phyloP scores from a whole-genome alignment of 202 grass and related monocot genomes.

The Musa balbisiana region DNA sequence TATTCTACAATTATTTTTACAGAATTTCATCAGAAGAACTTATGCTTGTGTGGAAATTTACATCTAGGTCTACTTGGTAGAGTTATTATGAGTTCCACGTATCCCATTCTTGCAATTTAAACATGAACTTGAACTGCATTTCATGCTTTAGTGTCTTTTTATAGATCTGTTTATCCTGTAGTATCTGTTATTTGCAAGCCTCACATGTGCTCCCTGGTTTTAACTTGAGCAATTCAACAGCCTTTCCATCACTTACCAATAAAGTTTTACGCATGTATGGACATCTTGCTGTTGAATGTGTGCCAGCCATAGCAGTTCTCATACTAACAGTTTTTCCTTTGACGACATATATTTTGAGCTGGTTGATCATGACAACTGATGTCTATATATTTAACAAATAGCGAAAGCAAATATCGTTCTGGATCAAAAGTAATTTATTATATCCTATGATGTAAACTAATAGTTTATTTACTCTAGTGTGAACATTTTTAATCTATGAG shows the following conservation, averaged over 20 bases:
- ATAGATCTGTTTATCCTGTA: neutral
- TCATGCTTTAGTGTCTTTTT: neutral
- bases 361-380: neutral
- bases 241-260: neutral
- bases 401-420: neutral
- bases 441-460: neutral
- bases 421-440: neutral
- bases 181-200: neutral
- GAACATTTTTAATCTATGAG: constrained; percentile 1
- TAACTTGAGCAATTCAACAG: neutral
- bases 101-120: too few species aligned
- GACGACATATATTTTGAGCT: neutral
- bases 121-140: too few species aligned
- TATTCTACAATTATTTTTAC: neutral
- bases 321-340: neutral
- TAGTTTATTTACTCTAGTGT: constrained; percentile 4
- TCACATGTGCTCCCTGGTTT: neutral
- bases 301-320: neutral
- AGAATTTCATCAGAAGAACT: neutral
- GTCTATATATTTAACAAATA: neutral
- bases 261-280: neutral
- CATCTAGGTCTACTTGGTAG: neutral
- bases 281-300: too few species aligned
- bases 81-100: too few species aligned
- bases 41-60: neutral